Conservation (phyloP, 2,329 filamentous ascomycete species). For the Ustilaginoidea virens region DNA sequence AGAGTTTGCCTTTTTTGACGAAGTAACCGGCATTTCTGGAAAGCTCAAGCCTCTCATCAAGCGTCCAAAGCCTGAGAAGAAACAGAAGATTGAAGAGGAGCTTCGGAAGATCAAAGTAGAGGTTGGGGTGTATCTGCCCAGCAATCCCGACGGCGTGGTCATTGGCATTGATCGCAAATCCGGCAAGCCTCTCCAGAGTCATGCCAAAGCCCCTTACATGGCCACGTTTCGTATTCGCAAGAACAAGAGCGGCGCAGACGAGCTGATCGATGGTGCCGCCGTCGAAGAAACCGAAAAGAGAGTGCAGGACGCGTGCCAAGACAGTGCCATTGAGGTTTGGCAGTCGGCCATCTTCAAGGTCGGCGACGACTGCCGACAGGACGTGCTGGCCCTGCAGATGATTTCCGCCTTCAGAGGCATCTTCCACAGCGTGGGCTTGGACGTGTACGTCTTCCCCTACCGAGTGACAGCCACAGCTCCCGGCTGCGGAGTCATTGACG, state of each 20-base stretch:
- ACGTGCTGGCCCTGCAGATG: constrained; percentile 92
- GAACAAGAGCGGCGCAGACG: constrained; percentile 29
- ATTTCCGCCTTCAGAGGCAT: constrained; percentile 95
- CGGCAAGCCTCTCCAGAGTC: constrained; percentile 90
- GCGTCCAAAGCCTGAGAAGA: constrained; percentile 86
- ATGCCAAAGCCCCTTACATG: constrained; percentile 98
- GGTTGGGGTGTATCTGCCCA: constrained; percentile 90
- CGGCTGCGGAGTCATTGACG: constrained; percentile 95
- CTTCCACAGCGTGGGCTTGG: constrained; percentile 85
- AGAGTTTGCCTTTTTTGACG: constrained; percentile 96
- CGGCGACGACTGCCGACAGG: constrained; percentile 93
- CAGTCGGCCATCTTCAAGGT: constrained; percentile 99
- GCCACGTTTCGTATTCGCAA: constrained; percentile 96
- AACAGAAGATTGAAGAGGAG: constrained; percentile 97
- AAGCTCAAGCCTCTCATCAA: constrained; percentile 92
- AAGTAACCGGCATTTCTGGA: constrained; percentile 88
- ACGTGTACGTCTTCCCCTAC: constrained; percentile 95
- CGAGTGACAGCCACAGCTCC: constrained; percentile 94
- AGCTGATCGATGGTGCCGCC: constrained; percentile 9
- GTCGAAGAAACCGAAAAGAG: constrained; percentile 25
- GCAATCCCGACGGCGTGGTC: constrained; percentile 92
- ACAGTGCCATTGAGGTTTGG: constrained; percentile 79
- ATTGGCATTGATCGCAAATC: constrained; percentile 97
- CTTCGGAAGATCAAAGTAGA: constrained; percentile 94
- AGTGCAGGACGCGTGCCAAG: constrained; percentile 8